Conservation (phyloP, 225 moss, liverwort and hornwort species). For the Marchantia polymorpha region DNA sequence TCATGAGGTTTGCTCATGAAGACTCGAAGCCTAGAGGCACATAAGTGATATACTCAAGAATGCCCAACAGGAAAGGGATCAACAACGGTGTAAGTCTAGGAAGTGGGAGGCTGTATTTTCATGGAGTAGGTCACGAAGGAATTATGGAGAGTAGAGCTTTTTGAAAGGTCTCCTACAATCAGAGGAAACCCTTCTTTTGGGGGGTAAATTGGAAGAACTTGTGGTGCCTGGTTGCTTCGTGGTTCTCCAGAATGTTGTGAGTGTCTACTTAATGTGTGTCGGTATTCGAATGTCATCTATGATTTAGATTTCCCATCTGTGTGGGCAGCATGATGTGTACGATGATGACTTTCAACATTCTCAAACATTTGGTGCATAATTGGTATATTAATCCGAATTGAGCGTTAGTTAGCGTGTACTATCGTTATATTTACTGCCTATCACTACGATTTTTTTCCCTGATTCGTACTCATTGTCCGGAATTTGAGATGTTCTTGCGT, state of each 20-base stretch:
- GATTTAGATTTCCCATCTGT: not conserved
- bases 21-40: constrained; percentile 19
- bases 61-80: constrained; percentile 1
- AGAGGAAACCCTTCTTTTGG: constrained; percentile 8
- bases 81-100: not conserved
- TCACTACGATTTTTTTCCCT: too few species aligned
- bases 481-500: too few species aligned
- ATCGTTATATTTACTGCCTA: too few species aligned
- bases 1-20: constrained; percentile 21
- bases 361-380: too few species aligned
- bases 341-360: too few species aligned
- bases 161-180: constrained; percentile 6
- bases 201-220: not conserved
- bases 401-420: too few species aligned
- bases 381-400: too few species aligned
- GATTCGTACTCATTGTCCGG: too few species aligned
- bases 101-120: constrained; percentile 18
- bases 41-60: constrained; percentile 9
- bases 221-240: not conserved
- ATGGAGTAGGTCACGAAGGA: constrained; percentile 18
- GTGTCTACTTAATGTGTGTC: too few species aligned
- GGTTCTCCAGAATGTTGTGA: not conserved
- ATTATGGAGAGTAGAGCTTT: constrained; percentile 8
- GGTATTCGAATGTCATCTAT: not conserved
- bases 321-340: not conserved